Conservation (phyloP, 2,329 filamentous ascomycete species). For the Zasmidium angulare region DNA sequence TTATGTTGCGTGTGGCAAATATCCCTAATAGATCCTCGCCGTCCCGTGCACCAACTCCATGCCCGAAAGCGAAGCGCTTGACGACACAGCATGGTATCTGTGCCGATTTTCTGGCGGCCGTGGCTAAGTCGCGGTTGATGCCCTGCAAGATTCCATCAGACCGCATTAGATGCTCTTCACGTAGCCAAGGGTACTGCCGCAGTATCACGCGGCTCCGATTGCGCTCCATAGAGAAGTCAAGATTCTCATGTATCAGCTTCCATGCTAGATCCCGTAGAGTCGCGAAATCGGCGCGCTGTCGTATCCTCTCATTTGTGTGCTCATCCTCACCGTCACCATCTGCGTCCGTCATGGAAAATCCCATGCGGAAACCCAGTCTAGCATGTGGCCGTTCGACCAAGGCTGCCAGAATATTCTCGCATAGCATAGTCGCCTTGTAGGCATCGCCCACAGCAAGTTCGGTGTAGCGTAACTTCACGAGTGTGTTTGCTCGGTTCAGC, state of each 20-base stretch:
- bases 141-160: slow-evolving; percentile 10
- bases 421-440: slow-evolving; percentile 25
- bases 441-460: slow-evolving; percentile 33
- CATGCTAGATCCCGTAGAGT: slow-evolving; percentile 15
- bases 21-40: slow-evolving; percentile 28
- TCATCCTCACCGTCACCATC: slow-evolving; percentile 3
- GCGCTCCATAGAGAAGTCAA: slow-evolving; percentile 14
- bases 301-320: slow-evolving; percentile 3
- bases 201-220: slow-evolving; percentile 21
- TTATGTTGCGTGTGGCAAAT: slow-evolving; percentile 28
- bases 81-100: slow-evolving; percentile 15
- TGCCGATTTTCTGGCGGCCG: not conserved
- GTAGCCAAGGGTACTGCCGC: slow-evolving; percentile 32
- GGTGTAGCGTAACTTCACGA: slow-evolving; percentile 25
- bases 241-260: slow-evolving; percentile 12
- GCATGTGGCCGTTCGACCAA: slow-evolving; percentile 13
- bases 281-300: slow-evolving; percentile 8
- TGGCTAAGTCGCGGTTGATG: slow-evolving; percentile 21
- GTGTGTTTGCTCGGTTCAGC: slow-evolving; percentile 21
- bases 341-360: slow-evolving; percentile 29
- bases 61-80: slow-evolving; percentile 26
- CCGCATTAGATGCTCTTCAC: slow-evolving; percentile 11
- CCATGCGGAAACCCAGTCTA: slow-evolving; percentile 24
- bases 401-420: slow-evolving; percentile 9
- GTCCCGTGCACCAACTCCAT: slow-evolving; percentile 7